Evolutionary conservation across 139 green algal genomes (phyloP).

Genomic region (Ettlia oleoabundans): DNA sequence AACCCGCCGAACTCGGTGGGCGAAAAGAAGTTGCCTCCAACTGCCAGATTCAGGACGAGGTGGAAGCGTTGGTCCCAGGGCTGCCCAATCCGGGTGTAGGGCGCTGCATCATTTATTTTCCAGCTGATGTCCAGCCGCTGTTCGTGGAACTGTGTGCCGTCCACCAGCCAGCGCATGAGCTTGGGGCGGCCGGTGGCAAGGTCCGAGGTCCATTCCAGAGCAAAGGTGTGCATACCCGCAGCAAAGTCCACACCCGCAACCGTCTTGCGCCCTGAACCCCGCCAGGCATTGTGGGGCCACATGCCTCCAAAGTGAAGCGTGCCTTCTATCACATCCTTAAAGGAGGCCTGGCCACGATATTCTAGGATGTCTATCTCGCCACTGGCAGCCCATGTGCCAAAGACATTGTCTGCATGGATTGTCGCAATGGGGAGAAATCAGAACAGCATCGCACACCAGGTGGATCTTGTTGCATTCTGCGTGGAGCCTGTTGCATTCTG

Average conservation of each 20-base stretch:
- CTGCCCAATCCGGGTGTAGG: conserved; percentile 9
- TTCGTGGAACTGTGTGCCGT: not conserved
- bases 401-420: conserved; percentile 1
- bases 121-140: not conserved
- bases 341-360: not conserved
- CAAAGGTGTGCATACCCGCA: conserved; percentile 1
- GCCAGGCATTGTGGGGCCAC: conserved; percentile 25
- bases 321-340: not conserved
- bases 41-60: conserved; percentile 38
- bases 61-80: conserved; percentile 35
- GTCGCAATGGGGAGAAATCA: not conserved
- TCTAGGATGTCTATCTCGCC: conserved; percentile 42
- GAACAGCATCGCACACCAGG: not conserved
- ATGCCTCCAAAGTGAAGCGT: conserved; percentile 29
- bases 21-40: conserved; percentile 34
- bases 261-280: not conserved
- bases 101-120: not conserved
- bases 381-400: conserved; percentile 31
- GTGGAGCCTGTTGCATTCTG: too few species aligned
- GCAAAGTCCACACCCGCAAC: conserved; percentile 1
- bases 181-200: not conserved
- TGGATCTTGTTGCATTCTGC: too few species aligned
- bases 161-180: conserved; percentile 14
- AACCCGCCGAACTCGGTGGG: not conserved
- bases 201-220: conserved; percentile 5